Evolutionary conservation across 2,329 filamentous ascomycete species (phyloP), one percentile per base, ranked within the genome.

Genomic region (Aspergillus texensis): DNA sequence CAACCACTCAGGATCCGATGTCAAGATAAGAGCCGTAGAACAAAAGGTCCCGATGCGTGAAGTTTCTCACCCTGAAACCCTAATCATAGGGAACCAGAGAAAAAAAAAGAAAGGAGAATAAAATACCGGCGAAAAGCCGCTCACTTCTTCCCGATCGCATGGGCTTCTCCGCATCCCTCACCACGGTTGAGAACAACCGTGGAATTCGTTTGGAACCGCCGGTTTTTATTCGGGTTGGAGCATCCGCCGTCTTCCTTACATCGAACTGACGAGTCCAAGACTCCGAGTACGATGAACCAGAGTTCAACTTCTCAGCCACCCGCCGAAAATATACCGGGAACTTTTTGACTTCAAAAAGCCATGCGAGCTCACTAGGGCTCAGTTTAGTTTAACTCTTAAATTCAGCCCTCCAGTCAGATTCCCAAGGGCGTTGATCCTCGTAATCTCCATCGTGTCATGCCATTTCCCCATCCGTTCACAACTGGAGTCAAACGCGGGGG

Each of bases 381-480:
- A 10, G 32, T 34, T 39, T 55, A 55, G 52, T 21, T 55, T 54
- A 19, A 28, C 28, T 54, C 52, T 54, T 24, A 24, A 54, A 39
- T 26, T 11, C 21, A 36, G 10, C n/a, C 52, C 8, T 19, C 32
- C 32, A 55, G 52, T 39, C 8, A 39, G 52, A 55, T 16, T 6
- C 6, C 4, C 2, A 21, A 26, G 16, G 41, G 34, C 5, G 4
- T 53, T 26, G 52, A 39, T 55, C 32, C 36, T 55, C 52, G 52
- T 55, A 24, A 24, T 26, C 32, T n/a, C 28, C 24, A 21, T 28
- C n/a, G 52, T 55, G 52, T 19, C 52, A 52, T 24, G 45, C 36
- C 12, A 53, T 50, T 57, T 61, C 58, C 61, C 63, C 63, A 39
- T 58, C 46, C 39, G 63, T 61, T 63, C 57, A 34, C 41, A 56